phyloP scores from a whole-genome alignment of 768 basidiomycete genomes.

The Boletus tylopilopsis region DNA sequence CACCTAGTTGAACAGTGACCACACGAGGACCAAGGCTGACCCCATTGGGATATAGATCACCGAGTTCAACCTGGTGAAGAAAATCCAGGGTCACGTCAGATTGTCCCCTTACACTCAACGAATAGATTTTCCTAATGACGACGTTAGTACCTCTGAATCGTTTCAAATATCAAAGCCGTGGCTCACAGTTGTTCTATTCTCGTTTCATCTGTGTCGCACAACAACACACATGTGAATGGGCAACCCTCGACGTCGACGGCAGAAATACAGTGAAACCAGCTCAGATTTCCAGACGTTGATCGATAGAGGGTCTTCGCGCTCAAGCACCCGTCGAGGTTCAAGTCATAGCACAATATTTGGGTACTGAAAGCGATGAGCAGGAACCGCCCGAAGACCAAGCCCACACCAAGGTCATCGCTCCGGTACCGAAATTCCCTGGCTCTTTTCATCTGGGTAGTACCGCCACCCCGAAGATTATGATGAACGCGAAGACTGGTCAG shows the following conservation, averaged over 20 bases:
- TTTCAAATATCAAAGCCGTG: background rate
- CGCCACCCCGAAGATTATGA: background rate
- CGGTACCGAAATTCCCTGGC: conserved; percentile 8
- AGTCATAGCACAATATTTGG: conserved; percentile 13
- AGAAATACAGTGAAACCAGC: conserved; percentile 7
- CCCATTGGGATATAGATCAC: too few species aligned
- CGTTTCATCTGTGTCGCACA: background rate
- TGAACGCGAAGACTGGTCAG: conserved; percentile 8
- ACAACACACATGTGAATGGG: conserved; percentile 12
- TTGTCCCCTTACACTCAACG: background rate
- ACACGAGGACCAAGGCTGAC: too few species aligned
- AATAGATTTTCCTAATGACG: conserved; percentile 4
- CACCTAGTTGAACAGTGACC: too few species aligned
- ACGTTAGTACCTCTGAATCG: background rate
- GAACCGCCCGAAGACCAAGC: conserved; percentile 15
- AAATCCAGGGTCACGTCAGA: conserved; percentile 6
- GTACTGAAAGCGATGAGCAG: conserved; percentile 11
- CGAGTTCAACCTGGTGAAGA: too few species aligned
- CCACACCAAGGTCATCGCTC: background rate
- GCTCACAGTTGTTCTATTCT: conserved; percentile 11
- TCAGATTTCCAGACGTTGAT: background rate
- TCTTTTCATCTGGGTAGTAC: background rate
- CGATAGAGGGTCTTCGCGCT: conserved; percentile 7
- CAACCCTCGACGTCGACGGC: conserved; percentile 10
- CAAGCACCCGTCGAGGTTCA: background rate